Conservation (phyloP, 139 green algal genomes). For the Closterium sp. region DNA sequence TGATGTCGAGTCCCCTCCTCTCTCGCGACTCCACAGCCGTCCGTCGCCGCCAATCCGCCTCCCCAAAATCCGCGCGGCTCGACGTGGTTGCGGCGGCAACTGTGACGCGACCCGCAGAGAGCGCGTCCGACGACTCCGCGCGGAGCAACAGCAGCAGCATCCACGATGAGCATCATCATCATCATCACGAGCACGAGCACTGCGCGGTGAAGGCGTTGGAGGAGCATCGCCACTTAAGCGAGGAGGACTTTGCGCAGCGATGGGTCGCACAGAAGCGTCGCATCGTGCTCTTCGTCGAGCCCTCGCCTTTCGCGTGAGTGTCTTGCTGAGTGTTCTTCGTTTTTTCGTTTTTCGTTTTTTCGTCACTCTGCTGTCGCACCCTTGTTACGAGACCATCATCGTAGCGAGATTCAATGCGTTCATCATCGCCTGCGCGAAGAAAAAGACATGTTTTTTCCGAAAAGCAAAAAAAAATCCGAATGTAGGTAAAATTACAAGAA, state of each 20-base stretch:
- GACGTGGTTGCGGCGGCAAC: background rate
- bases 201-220: background rate
- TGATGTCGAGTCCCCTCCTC: background rate
- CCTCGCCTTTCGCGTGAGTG: slow-evolving; percentile 58
- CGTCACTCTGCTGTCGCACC: no score
- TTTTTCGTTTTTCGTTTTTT: background rate
- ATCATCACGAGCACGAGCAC: background rate
- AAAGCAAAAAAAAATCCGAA: no score
- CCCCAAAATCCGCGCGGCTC: background rate
- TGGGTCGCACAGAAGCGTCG: slow-evolving; percentile 28
- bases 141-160: background rate
- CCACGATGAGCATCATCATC: background rate
- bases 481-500: slow-evolving; percentile 81
- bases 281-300: slow-evolving; percentile 61
- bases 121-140: background rate
- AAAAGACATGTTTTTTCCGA: no score
- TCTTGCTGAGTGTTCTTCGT: background rate
- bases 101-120: background rate
- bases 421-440: no score
- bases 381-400: background rate
- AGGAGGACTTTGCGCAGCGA: slow-evolving; percentile 18
- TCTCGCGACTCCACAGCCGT: background rate
- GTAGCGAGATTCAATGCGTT: no score
- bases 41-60: background rate
- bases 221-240: background rate